A percentile compares a stretch with the other conserved stretches of the same genome.
These are phyloP conservation scores for Leccinum variicolor DNA, from an alignment of 768 basidiomycete species.

Conservation along the genomic window DNA sequence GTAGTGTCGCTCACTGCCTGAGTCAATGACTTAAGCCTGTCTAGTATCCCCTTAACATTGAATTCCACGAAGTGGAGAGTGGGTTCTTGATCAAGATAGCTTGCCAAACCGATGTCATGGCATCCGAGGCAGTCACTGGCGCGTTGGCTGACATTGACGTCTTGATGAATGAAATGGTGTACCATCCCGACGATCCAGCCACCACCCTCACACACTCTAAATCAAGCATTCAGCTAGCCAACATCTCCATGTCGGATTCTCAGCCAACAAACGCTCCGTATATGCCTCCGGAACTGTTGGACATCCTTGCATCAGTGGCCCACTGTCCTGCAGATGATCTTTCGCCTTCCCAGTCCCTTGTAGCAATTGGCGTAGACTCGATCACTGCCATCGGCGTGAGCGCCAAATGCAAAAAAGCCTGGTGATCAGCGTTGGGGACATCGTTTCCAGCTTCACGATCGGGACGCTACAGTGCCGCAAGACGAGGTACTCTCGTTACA, in stretches of 20 bases:
- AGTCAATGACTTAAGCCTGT: background rate
- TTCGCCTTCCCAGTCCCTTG: constrained; percentile 33
- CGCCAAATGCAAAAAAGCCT: constrained; percentile 37
- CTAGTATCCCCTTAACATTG: constrained; percentile 45
- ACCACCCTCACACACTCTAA: background rate
- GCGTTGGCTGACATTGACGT: constrained; percentile 17
- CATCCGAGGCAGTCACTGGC: constrained; percentile 16
- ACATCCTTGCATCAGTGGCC: constrained; percentile 14
- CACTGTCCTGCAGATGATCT: constrained; percentile 31
- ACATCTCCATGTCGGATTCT: background rate
- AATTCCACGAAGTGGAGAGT: constrained; percentile 32
- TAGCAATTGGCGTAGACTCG: constrained; percentile 46
- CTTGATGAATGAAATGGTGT: constrained; percentile 19
- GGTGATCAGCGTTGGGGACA: constrained; percentile 33
- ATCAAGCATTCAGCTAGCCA: background rate
- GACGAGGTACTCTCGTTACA: background rate
- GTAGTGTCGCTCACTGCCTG: background rate
- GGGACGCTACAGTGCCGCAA: background rate
- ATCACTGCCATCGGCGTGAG: constrained; percentile 47
- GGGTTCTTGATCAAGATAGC: constrained; percentile 36
- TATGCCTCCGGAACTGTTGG: constrained; percentile 11
- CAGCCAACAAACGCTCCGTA: background rate
- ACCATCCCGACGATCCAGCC: constrained; percentile 16
- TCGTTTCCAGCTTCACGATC: constrained; percentile 12
- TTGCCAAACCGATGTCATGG: constrained; percentile 32